A percentile compares a stretch with the other conserved stretches of the same genome.
Conservation (phyloP, 2,329 filamentous ascomycete genomes). For the Pyrenochaeta sp. region DNA sequence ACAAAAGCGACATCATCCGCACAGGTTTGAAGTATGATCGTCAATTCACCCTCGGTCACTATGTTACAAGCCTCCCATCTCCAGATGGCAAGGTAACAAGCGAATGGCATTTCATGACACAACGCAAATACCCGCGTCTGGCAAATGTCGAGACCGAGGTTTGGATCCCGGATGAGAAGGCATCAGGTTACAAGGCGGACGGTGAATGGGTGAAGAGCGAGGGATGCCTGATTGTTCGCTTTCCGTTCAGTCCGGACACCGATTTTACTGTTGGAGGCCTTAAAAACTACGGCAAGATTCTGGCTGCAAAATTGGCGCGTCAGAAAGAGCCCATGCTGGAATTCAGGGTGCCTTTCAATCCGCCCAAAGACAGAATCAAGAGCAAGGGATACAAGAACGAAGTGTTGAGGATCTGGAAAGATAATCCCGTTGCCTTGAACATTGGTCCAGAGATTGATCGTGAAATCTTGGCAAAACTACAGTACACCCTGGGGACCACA, state of each 20-base stretch:
- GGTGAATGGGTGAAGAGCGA: constrained; percentile 60
- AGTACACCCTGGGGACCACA: constrained; percentile 70
- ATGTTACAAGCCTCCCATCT: constrained; percentile 52
- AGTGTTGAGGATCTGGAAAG: constrained; percentile 71
- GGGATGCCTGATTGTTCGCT: constrained; percentile 71
- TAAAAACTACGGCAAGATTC: constrained; percentile 39
- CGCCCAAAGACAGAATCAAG: constrained; percentile 64
- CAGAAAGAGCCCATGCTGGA: constrained; percentile 66
- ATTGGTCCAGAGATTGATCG: constrained; percentile 53
- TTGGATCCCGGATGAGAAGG: constrained; percentile 73
- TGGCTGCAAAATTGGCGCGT: constrained; percentile 43
- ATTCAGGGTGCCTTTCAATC: constrained; percentile 71
- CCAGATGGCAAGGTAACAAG: constrained; percentile 51
- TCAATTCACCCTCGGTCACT: constrained; percentile 81
- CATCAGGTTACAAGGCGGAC: constrained; percentile 58
- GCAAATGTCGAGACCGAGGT: constrained; percentile 71
- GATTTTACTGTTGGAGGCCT: constrained; percentile 43
- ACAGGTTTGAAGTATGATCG: constrained; percentile 80
- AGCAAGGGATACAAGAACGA: constrained; percentile 66
- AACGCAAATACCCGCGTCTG: constrained; percentile 72
- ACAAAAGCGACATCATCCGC: constrained; percentile 67
- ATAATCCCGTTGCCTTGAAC: constrained; percentile 59
- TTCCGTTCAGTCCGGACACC: constrained; percentile 59
- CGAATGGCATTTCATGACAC: constrained; percentile 75
- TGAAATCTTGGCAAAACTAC: constrained; percentile 69